These are phyloP conservation scores for Malus hybrid DNA, from an alignment of 331 rosid species.

Conservation along the genomic window DNA sequence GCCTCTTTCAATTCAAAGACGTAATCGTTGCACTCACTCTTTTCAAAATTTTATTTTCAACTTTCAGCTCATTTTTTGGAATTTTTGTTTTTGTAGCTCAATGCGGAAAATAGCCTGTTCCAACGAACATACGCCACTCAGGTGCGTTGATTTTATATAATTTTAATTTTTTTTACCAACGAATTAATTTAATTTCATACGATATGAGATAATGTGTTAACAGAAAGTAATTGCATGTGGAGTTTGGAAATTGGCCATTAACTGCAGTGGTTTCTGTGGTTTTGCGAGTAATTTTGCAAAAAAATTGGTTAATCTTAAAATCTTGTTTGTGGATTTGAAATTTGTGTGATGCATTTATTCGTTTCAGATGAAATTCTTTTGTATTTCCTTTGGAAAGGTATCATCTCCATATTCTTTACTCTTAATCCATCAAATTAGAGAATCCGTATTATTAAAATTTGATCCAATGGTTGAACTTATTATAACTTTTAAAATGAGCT, in stretches of 20 bases:
- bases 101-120: conserved; percentile 67
- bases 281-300: background rate
- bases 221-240: too few species aligned
- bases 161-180: too few species aligned
- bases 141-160: conserved; percentile 23
- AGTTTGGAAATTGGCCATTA: background rate
- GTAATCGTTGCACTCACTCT: conserved; percentile 8
- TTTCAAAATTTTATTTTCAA: background rate
- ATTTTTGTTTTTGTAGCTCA: conserved; percentile 36
- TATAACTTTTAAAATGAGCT: too few species aligned
- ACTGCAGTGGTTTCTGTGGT: background rate
- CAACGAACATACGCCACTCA: conserved; percentile 76
- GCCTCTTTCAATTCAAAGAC: conserved; percentile 79
- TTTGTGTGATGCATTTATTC: conserved; percentile 13
- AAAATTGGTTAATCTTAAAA: background rate
- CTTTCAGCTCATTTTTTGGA: background rate
- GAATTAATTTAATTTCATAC: background rate
- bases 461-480: too few species aligned
- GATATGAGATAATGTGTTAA: background rate
- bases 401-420: too few species aligned
- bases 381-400: background rate
- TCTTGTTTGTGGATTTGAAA: background rate
- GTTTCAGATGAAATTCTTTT: background rate
- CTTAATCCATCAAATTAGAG: too few species aligned
- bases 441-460: too few species aligned